phyloP scores from a whole-genome alignment of 257 asterid species.

The Echium plantagineum region DNA sequence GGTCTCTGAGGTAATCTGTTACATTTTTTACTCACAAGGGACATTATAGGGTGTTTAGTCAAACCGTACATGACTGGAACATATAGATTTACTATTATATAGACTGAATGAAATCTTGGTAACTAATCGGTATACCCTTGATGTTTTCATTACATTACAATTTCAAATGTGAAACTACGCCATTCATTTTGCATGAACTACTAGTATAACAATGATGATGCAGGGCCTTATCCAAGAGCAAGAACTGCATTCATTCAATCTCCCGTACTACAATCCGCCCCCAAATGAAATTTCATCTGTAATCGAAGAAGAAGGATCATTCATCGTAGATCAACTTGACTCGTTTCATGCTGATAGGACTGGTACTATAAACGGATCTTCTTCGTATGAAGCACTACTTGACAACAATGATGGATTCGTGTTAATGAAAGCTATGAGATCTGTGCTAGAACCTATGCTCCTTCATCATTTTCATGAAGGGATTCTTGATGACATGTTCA shows the following conservation, averaged over 20 bases:
- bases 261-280: slow-evolving; percentile 13
- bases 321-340: slow-evolving; percentile 3
- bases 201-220: too few species aligned
- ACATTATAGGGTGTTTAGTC: too few species aligned
- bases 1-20: slow-evolving; percentile 9
- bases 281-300: slow-evolving; percentile 8
- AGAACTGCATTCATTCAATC: slow-evolving; percentile 12
- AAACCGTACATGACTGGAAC: too few species aligned
- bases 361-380: not conserved
- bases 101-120: too few species aligned
- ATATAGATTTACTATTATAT: too few species aligned
- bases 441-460: not conserved
- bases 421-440: slow-evolving; percentile 2
- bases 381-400: not conserved
- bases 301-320: slow-evolving; percentile 7
- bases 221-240: too few species aligned
- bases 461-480: not conserved
- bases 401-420: not conserved
- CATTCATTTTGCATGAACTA: too few species aligned
- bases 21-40: too few species aligned
- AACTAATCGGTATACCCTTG: too few species aligned
- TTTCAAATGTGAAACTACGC: too few species aligned
- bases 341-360: slow-evolving; percentile 3
- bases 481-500: not conserved
- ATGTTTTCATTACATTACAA: too few species aligned